Evolutionary conservation across 2,329 filamentous ascomycete species (phyloP).

Genomic region (Curvularia hawaiiensis): DNA sequence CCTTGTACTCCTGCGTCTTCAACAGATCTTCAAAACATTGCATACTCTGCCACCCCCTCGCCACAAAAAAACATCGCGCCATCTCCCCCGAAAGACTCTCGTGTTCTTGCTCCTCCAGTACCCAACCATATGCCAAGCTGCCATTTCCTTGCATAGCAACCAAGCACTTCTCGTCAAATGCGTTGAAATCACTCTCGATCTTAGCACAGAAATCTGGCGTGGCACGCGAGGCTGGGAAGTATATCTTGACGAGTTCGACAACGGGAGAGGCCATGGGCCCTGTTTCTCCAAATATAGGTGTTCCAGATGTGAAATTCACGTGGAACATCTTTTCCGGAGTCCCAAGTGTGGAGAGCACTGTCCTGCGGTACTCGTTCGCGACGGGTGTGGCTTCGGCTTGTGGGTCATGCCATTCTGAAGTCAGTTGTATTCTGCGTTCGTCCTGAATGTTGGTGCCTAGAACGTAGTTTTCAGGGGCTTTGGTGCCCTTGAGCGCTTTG

Average conservation of each 20-base stretch:
- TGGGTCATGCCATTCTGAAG: slow-evolving; percentile 9
- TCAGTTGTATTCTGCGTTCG: slow-evolving; percentile 6
- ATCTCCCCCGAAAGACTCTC: slow-evolving; percentile 2
- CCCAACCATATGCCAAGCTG: slow-evolving; percentile 5
- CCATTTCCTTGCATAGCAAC: slow-evolving; percentile 1
- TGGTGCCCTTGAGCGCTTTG: slow-evolving; percentile 9
- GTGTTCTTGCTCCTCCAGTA: slow-evolving; percentile 11
- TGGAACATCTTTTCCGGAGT: slow-evolving; percentile 2
- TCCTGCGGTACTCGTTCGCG: slow-evolving; percentile 1
- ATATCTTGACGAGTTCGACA: slow-evolving; percentile 11
- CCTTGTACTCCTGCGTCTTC: background rate
- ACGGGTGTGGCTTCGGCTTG: background rate
- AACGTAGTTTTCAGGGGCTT: slow-evolving; percentile 5
- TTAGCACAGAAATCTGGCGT: background rate
- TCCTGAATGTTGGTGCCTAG: slow-evolving; percentile 5
- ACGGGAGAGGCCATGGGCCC: slow-evolving; percentile 5
- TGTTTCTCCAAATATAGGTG: background rate
- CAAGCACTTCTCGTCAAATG: background rate
- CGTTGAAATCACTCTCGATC: background rate
- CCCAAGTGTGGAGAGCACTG: slow-evolving; percentile 3
- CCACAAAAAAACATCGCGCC: slow-evolving; percentile 7
- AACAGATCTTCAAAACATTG: slow-evolving; percentile 8
- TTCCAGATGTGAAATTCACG: background rate
- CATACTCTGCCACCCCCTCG: slow-evolving; percentile 13
- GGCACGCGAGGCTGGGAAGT: background rate